Evolutionary conservation across 495 filamentous ascomycete species (phyloP).

Genomic region (Aspergillus biplanus): DNA sequence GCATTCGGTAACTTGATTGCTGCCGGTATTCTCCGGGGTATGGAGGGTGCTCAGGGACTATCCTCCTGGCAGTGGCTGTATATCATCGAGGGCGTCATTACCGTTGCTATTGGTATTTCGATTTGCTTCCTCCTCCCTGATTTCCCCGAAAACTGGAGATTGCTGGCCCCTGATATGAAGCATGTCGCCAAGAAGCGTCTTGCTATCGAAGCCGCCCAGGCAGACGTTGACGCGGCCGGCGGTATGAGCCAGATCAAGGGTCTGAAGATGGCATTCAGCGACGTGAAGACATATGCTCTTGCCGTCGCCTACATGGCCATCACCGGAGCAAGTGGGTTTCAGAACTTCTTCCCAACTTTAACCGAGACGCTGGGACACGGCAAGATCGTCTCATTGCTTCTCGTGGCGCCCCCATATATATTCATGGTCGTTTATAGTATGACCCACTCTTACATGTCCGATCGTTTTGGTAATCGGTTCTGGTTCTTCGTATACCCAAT

Average conservation of each 20-base stretch:
- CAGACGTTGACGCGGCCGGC: slow-evolving; percentile 52
- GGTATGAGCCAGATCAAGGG: slow-evolving; percentile 53
- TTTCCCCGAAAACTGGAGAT: slow-evolving; percentile 53
- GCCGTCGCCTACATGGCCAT: slow-evolving; percentile 56
- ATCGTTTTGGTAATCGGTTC: slow-evolving; percentile 49
- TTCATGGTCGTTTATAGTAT: slow-evolving; percentile 58
- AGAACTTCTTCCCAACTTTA: slow-evolving; percentile 59
- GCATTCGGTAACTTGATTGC: slow-evolving; percentile 69
- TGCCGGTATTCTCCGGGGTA: slow-evolving; percentile 51
- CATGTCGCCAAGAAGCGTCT: slow-evolving; percentile 54
- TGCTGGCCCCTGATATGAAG: slow-evolving; percentile 51
- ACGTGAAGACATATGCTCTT: slow-evolving; percentile 55
- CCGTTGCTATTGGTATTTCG: slow-evolving; percentile 42
- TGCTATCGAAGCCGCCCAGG: slow-evolving; percentile 50
- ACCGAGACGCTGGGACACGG: slow-evolving; percentile 47
- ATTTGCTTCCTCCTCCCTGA: slow-evolving; percentile 51
- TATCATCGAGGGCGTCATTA: slow-evolving; percentile 52
- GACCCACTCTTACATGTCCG: slow-evolving; percentile 49
- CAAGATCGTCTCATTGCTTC: slow-evolving; percentile 47
- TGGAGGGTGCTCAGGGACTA: slow-evolving; percentile 45
- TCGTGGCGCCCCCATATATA: slow-evolving; percentile 58
- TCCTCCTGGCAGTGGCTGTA: slow-evolving; percentile 58
- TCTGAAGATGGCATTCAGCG: slow-evolving; percentile 54
- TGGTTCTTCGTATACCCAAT: slow-evolving; percentile 58
- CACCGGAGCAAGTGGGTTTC: slow-evolving; percentile 55